Evolutionary conservation across 2,329 filamentous ascomycete genomes (phyloP).

Genomic region (Botrytis fragariae): DNA sequence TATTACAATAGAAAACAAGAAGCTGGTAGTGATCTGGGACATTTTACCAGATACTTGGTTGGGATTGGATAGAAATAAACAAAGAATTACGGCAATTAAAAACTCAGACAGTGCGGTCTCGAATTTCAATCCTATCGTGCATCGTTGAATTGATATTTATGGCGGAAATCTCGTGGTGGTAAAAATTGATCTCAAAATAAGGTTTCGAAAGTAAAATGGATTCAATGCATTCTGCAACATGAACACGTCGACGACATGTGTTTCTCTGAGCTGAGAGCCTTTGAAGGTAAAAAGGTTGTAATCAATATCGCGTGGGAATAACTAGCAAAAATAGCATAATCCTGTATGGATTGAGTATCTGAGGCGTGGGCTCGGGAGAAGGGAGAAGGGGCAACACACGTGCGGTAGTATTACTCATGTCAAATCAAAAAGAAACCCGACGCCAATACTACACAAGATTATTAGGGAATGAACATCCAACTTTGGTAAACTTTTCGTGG

Average conservation of each 20-base stretch:
- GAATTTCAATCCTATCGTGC: neutral
- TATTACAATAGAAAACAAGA: neutral
- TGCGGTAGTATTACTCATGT: neutral
- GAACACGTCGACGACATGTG: neutral
- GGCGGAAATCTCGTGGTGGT: neutral
- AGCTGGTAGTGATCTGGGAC: neutral
- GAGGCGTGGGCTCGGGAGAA: neutral
- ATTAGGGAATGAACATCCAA: neutral
- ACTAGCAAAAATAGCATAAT: neutral
- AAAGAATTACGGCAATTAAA: neutral
- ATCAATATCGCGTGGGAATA: neutral
- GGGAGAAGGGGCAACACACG: neutral
- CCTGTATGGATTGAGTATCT: neutral
- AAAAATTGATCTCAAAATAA: neutral
- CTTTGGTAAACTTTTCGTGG: neutral
- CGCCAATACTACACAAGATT: neutral
- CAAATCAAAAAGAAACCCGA: neutral
- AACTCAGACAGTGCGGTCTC: neutral
- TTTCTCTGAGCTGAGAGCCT: neutral
- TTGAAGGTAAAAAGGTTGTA: neutral
- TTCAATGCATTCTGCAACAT: neutral
- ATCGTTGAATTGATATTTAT: neutral
- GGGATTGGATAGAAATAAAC: neutral
- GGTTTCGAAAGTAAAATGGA: neutral
- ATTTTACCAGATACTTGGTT: neutral